These are phyloP conservation scores for Dactylellina haptotyla DNA, from an alignment of 2,329 filamentous ascomycete genomes.

Conservation along the genomic window DNA sequence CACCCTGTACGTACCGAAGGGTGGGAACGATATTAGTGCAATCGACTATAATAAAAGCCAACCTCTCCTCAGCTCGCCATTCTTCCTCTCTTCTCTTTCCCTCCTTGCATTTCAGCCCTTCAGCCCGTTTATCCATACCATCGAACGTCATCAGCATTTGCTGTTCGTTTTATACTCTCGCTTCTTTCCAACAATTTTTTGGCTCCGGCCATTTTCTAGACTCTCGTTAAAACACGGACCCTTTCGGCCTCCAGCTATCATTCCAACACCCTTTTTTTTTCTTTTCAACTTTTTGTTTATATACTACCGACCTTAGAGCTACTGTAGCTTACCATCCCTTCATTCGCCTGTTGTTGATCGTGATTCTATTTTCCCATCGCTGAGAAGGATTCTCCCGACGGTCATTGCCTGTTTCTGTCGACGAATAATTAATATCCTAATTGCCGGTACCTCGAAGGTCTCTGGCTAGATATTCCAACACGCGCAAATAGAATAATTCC, in stretches of 20 bases:
- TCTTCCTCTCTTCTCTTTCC: not conserved
- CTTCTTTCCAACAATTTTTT: not conserved
- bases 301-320: slow-evolving; percentile 9
- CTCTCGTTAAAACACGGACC: slow-evolving; percentile 45
- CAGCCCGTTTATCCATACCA: slow-evolving; percentile 20
- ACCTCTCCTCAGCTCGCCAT: no score
- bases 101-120: slow-evolving; percentile 29
- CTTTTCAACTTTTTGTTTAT: slow-evolving; percentile 27
- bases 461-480: slow-evolving; percentile 48
- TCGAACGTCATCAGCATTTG: slow-evolving; percentile 32
- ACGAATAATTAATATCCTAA: slow-evolving; percentile 1
- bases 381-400: slow-evolving; percentile 9
- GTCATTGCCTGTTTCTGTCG: slow-evolving; percentile 2
- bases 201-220: slow-evolving; percentile 42
- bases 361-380: slow-evolving; percentile 25
- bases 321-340: slow-evolving; percentile 14
- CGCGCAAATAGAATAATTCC: slow-evolving; percentile 9
- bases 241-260: slow-evolving; percentile 32
- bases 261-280: slow-evolving; percentile 7
- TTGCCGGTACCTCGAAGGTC: slow-evolving; percentile 22
- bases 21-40: no score
- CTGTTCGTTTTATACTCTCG: slow-evolving; percentile 17
- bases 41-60: no score
- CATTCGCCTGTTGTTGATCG: slow-evolving; percentile 10
- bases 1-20: no score